Conservation (phyloP, 2,329 filamentous ascomycete genomes). For the Aspergillus melleus region DNA sequence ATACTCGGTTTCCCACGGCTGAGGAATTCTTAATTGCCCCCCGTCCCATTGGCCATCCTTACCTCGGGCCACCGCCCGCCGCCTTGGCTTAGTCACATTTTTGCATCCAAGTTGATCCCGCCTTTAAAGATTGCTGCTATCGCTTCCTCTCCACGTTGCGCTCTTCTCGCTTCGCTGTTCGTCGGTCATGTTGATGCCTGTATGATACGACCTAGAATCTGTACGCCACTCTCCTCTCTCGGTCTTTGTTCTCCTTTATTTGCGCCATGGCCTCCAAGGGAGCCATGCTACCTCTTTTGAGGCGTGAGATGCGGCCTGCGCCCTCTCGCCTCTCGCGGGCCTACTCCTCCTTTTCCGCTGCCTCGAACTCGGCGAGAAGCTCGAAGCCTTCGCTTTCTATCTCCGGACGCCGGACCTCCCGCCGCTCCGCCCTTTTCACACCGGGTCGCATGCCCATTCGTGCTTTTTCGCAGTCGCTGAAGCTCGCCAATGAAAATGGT, state of each 20-base stretch:
- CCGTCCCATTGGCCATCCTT: constrained; percentile 27
- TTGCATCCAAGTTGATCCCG: not conserved
- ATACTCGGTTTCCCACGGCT: constrained; percentile 9
- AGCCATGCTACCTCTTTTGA: constrained; percentile 42
- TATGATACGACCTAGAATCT: not conserved
- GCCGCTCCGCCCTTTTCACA: constrained; percentile 23
- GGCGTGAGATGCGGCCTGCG: constrained; percentile 38
- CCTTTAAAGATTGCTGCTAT: not conserved
- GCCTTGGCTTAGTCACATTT: constrained; percentile 5
- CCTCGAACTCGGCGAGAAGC: constrained; percentile 20
- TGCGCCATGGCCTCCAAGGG: constrained; percentile 43
- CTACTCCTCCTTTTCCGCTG: constrained; percentile 23
- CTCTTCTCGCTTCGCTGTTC: not conserved
- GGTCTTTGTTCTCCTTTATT: constrained; percentile 8
- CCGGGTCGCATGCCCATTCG: constrained; percentile 31
- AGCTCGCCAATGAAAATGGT: constrained; percentile 51
- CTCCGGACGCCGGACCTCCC: constrained; percentile 19
- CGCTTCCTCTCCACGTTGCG: not conserved
- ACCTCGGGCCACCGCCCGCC: constrained; percentile 23
- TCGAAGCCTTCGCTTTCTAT: constrained; percentile 21
- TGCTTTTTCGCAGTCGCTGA: constrained; percentile 47
- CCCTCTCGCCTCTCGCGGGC: constrained; percentile 30
- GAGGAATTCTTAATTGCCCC: constrained; percentile 26
- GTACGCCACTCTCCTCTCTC: not conserved
- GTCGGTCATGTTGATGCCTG: not conserved